Conservation (phyloP, 345 rosid species). For the Salix dunnii region DNA sequence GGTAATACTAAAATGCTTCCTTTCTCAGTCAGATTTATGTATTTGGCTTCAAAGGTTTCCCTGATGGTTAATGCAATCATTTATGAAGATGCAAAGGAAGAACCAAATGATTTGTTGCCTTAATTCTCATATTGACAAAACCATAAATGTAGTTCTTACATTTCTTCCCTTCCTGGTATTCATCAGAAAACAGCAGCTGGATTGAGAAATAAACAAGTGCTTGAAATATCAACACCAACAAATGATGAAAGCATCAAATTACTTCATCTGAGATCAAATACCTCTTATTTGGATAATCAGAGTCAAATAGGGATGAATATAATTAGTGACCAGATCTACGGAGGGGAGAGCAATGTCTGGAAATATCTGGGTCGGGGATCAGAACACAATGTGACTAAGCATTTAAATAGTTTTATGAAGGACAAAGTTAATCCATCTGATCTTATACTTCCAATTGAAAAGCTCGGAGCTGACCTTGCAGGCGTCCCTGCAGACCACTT, state of each 20-base stretch:
- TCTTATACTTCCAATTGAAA: slow-evolving; percentile 45
- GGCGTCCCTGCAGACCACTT: slow-evolving; percentile 30
- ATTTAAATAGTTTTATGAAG: slow-evolving; percentile 31
- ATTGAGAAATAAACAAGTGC: slow-evolving; percentile 35
- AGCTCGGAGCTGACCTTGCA: slow-evolving; percentile 26
- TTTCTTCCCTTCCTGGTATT: slow-evolving; percentile 30
- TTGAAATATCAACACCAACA: slow-evolving; percentile 32
- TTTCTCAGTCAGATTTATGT: slow-evolving; percentile 48
- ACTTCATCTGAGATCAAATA: slow-evolving; percentile 24
- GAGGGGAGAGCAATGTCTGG: slow-evolving; percentile 43
- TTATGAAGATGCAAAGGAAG: slow-evolving; percentile 37
- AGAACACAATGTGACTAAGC: slow-evolving; percentile 26
- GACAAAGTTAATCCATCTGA: slow-evolving; percentile 30
- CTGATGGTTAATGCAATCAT: slow-evolving; percentile 32
- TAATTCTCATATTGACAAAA: slow-evolving; percentile 27
- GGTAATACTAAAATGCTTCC: slow-evolving; percentile 17
- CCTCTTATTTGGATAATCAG: slow-evolving; percentile 32
- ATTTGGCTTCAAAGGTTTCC: slow-evolving; percentile 37
- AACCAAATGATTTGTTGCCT: slow-evolving; percentile 29
- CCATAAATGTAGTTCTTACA: slow-evolving; percentile 25
- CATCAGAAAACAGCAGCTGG: slow-evolving; percentile 32
- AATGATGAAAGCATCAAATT: slow-evolving; percentile 36
- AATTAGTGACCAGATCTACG: slow-evolving; percentile 20
- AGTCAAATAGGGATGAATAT: slow-evolving; percentile 36
- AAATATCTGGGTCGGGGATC: slow-evolving; percentile 28